phyloP scores from a whole-genome alignment of 495 filamentous ascomycete species.

The Podospora bellae-mahoneyi region DNA sequence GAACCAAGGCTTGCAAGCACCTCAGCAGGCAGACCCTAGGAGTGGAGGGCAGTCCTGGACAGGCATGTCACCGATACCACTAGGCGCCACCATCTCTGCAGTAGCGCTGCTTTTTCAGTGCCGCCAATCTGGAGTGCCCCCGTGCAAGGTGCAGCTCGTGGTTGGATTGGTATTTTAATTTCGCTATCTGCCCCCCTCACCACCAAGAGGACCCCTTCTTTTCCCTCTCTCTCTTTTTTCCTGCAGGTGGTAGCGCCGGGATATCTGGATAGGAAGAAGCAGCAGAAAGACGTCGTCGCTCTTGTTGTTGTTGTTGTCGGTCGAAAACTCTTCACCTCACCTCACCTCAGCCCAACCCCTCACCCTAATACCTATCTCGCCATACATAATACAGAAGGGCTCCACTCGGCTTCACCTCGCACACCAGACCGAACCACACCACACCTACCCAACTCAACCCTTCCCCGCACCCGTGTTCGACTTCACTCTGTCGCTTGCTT shows the following conservation, averaged over 20 bases:
- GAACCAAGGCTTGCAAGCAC: neutral
- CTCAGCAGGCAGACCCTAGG: neutral
- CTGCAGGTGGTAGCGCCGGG: constrained; percentile 12
- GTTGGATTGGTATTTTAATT: constrained; percentile 23
- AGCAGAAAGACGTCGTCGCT: constrained; percentile 6
- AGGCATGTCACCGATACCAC: constrained; percentile 15
- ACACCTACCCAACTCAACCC: neutral
- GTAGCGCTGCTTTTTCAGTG: constrained; percentile 5
- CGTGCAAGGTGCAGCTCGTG: constrained; percentile 11
- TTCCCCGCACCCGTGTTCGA: constrained; percentile 9
- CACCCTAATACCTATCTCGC: neutral
- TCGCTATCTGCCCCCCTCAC: constrained; percentile 21
- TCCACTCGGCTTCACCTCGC: neutral
- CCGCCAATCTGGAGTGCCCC: constrained; percentile 22
- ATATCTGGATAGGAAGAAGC: constrained; percentile 15
- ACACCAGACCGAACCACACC: too few species aligned
- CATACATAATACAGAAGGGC: neutral
- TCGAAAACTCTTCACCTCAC: constrained; percentile 6
- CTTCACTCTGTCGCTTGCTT: neutral
- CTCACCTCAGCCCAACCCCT: constrained; percentile 5
- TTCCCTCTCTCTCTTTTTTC: constrained; percentile 9
- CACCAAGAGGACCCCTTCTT: constrained; percentile 19
- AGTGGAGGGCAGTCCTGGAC: neutral
- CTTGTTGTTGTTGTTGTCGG: neutral
- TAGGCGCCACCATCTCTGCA: constrained; percentile 18